These are phyloP conservation scores for Coemansia umbellata DNA, from an alignment of 192 early-diverging fungal genomes.

Conservation along the genomic window DNA sequence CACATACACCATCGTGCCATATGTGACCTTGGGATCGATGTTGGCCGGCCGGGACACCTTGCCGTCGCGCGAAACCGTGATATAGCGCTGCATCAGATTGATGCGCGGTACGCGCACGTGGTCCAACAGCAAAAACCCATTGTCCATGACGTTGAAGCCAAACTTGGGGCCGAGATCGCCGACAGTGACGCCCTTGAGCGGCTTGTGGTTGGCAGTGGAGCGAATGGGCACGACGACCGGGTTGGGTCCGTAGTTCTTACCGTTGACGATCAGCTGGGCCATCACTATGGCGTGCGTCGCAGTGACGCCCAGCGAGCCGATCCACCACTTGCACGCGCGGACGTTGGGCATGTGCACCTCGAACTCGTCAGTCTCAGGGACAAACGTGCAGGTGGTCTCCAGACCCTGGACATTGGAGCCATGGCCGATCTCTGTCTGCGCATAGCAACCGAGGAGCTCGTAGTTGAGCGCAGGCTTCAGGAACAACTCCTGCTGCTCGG, in stretches of 20 bases:
- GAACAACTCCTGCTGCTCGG: constrained; percentile 77
- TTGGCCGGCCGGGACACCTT: constrained; percentile 70
- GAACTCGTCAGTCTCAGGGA: constrained; percentile 81
- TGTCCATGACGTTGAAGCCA: constrained; percentile 81
- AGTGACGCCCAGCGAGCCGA: constrained; percentile 74
- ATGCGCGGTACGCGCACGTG: constrained; percentile 73
- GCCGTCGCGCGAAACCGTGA: constrained; percentile 65
- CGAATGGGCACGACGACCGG: constrained; percentile 81
- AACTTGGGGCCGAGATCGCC: constrained; percentile 89
- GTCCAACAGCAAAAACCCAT: constrained; percentile 81
- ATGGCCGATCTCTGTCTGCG: constrained; percentile 77
- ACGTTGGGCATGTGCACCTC: constrained; percentile 77
- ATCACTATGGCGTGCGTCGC: constrained; percentile 83
- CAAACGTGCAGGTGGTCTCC: constrained; percentile 82
- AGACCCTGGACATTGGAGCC: constrained; percentile 78
- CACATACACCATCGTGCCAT: constrained; percentile 82
- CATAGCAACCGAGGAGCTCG: constrained; percentile 82
- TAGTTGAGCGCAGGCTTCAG: constrained; percentile 66
- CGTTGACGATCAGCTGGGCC: constrained; percentile 70
- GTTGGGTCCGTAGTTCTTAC: constrained; percentile 74
- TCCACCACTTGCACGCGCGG: constrained; percentile 85
- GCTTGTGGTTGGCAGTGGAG: constrained; percentile 65
- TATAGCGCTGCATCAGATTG: constrained; percentile 73
- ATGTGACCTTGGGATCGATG: constrained; percentile 68
- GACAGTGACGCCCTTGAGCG: constrained; percentile 74